Evolutionary conservation across 768 basidiomycete genomes (phyloP).

Genomic region (Podaxis pistillaris): DNA sequence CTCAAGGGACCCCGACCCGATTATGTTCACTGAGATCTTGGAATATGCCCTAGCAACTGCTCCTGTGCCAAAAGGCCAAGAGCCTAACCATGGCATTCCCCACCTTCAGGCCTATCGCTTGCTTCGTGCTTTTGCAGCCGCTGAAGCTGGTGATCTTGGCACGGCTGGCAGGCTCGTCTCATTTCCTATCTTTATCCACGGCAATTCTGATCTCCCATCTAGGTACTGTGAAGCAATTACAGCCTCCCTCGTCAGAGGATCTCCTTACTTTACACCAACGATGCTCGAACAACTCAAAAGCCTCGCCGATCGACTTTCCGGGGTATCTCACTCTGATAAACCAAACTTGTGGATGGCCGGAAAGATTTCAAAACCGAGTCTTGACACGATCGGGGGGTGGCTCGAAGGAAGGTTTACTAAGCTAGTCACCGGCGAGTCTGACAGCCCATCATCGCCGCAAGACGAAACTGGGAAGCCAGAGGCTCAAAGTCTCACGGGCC

Average conservation of each 20-base stretch:
- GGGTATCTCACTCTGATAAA: constrained; percentile 73
- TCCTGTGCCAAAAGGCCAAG: constrained; percentile 79
- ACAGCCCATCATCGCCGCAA: constrained; percentile 37
- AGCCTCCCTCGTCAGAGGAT: constrained; percentile 55
- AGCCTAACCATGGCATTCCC: constrained; percentile 76
- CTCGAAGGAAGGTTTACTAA: constrained; percentile 90
- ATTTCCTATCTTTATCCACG: not conserved
- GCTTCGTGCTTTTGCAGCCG: constrained; percentile 69
- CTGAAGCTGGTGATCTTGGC: constrained; percentile 79
- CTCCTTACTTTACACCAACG: constrained; percentile 63
- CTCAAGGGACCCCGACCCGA: constrained; percentile 66
- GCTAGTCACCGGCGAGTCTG: constrained; percentile 91
- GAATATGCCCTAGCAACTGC: constrained; percentile 87
- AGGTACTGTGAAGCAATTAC: constrained; percentile 95
- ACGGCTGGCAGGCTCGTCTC: constrained; percentile 70
- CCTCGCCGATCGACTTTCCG: constrained; percentile 75
- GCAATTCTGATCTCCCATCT: not conserved
- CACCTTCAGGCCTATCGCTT: constrained; percentile 89
- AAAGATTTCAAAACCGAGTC: constrained; percentile 87
- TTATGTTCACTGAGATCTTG: constrained; percentile 85
- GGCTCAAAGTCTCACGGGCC: constrained; percentile 57
- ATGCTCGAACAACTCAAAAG: constrained; percentile 76
- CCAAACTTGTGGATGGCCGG: constrained; percentile 80
- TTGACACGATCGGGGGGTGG: constrained; percentile 91
- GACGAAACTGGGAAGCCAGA: constrained; percentile 35